Percentiles rank a stretch among this genome's conserved stretches.
Conservation (phyloP, 257 asterid species). For the Solanum pennellii region DNA sequence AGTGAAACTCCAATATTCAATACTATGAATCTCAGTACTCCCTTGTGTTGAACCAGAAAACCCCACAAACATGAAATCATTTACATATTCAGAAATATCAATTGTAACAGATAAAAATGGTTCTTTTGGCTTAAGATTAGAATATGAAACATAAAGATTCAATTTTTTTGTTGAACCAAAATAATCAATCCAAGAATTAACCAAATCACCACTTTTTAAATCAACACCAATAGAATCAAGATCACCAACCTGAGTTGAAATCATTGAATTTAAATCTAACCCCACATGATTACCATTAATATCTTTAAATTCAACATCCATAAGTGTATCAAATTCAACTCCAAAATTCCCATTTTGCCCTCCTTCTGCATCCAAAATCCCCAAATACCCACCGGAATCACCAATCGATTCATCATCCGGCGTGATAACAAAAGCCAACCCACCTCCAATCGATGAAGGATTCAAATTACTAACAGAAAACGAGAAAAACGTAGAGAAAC, state of each 20-base stretch:
- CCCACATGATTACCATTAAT: constrained; percentile 77
- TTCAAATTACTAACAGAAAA: constrained; percentile 53
- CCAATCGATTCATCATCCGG: constrained; percentile 50
- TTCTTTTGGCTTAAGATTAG: constrained; percentile 53
- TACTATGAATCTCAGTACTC: constrained; percentile 60
- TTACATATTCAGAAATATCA: constrained; percentile 34
- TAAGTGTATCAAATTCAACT: constrained; percentile 62
- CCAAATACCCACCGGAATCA: constrained; percentile 61
- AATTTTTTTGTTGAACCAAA: constrained; percentile 35
- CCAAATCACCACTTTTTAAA: constrained; percentile 71
- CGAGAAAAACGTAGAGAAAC: constrained; percentile 65
- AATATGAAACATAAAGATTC: constrained; percentile 47
- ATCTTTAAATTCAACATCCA: constrained; percentile 70
- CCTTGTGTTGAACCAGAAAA: constrained; percentile 83
- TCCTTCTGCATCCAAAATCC: constrained; percentile 37
- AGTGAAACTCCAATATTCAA: constrained; percentile 78
- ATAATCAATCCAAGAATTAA: constrained; percentile 73
- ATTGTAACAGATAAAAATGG: constrained; percentile 36
- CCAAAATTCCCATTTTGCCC: constrained; percentile 42
- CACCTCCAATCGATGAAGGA: constrained; percentile 77
- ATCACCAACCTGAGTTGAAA: constrained; percentile 37
- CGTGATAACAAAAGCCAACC: constrained; percentile 60
- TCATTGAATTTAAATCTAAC: constrained; percentile 63
- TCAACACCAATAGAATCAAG: constrained; percentile 43
- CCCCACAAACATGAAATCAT: constrained; percentile 67